Percentiles rank a stretch among this genome's conserved stretches.
These are phyloP conservation scores for Geotrichum phurueaensis DNA, from an alignment of 1,139 yeast species.

Conservation along the genomic window DNA sequence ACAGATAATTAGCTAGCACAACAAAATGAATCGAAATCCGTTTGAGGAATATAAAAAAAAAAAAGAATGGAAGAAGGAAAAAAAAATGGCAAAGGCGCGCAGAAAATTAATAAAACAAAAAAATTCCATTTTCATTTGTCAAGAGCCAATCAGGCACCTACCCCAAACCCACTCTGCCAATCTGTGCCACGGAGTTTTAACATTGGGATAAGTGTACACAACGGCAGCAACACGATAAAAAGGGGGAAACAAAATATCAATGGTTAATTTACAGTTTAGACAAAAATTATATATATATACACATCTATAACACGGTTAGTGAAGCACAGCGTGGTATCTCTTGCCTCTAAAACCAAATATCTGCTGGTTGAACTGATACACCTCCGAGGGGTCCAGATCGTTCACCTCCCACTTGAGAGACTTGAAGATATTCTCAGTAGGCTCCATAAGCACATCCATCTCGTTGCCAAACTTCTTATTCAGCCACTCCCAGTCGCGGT, in stretches of 20 bases:
- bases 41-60: neutral
- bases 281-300: neutral
- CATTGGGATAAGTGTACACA: neutral
- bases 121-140: neutral
- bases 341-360: conserved; percentile 92
- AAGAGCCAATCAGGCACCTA: neutral
- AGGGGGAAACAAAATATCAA: neutral
- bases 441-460: conserved; percentile 74
- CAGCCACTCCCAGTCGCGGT: conserved; percentile 69
- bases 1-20: neutral
- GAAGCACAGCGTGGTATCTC: conserved; percentile 76
- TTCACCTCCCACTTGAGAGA: conserved; percentile 93
- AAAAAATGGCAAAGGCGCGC: neutral
- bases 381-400: conserved; percentile 85
- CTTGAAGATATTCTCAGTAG: conserved; percentile 64
- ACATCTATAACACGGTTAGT: conserved; percentile 10
- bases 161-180: neutral
- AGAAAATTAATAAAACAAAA: neutral
- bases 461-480: conserved; percentile 61
- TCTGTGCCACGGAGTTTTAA: neutral
- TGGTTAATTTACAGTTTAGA: neutral
- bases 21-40: neutral
- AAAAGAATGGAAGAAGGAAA: neutral
- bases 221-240: neutral
- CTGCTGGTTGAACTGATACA: conserved; percentile 84